Base-by-base conservation (phyloP, 768 basidiomycete species). In the Boletus patriciae region DNA sequence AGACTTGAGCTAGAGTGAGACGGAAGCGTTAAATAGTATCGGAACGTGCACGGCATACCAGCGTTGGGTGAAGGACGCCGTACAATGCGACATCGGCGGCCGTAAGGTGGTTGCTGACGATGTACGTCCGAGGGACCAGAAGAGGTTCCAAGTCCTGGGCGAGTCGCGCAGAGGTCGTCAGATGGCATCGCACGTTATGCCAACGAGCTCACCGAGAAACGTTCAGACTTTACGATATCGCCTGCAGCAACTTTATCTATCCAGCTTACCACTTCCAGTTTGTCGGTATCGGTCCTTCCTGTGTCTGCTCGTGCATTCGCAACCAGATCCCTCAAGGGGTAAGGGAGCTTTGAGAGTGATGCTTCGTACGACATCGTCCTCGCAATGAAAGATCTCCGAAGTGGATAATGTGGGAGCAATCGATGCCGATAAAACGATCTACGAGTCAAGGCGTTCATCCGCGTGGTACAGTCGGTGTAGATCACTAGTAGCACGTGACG, bases 21-120 rank as follows among this genome's bases (percentile, higher is more conserved):
- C 23, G 15, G 27, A n/a, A 29, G 34, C 2, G 36, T 43, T 25
- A 15, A 21, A 42, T 8, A 9, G 33, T 15, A 41, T 46, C 37
- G 8, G 27, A 47, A 27, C 18, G 10, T 50, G 27, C 25, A 37
- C 8, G 42, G 57, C 91, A 58, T 69, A 97, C 96, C 59, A 95
- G 69, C 47, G 80, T 77, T 8, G 93, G 86, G 70, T 95, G 89
- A 31, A 98, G 80, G n/a, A 87, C 83, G 25, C 88, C 94, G 71
- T 95, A 98, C 47, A 98, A 74, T 11, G 90, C 91, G 53, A 94
- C 83, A 72, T 99, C 97, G 44, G 95, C 96, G 4, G 86, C 89
- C 19, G 94, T 92, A 53, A 94, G 77, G 63, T 88, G 83, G 73
- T 92, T 90, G 69, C 83, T 83, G 64, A 94, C 89, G 65, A 94